These are phyloP conservation scores for Tuber magnatum DNA, from an alignment of 495 filamentous ascomycete genomes.

Conservation along the genomic window DNA sequence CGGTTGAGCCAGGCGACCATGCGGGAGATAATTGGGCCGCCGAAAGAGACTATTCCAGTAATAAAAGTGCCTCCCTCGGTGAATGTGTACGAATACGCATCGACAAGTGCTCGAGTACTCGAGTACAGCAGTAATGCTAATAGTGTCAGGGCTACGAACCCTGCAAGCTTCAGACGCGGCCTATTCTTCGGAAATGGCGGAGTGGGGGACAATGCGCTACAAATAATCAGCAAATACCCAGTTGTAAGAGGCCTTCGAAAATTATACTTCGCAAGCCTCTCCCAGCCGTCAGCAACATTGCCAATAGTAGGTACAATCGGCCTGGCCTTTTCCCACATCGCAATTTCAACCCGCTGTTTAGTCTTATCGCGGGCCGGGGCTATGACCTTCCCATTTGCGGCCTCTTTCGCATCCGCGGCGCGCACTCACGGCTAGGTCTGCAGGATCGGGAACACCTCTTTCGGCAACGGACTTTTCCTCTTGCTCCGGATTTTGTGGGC, in stretches of 20 bases:
- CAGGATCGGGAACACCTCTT: slow-evolving; percentile 48
- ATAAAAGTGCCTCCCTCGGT: slow-evolving; percentile 58
- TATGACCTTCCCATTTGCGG: slow-evolving; percentile 47
- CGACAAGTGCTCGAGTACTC: no score
- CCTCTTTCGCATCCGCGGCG: slow-evolving; percentile 55
- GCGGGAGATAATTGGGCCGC: slow-evolving; percentile 61
- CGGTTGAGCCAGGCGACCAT: slow-evolving; percentile 57
- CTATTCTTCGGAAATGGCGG: slow-evolving; percentile 62
- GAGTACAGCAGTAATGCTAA: slow-evolving; percentile 50
- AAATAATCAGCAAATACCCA: neutral
- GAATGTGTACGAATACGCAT: slow-evolving; percentile 63
- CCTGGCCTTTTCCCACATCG: slow-evolving; percentile 67
- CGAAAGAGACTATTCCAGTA: slow-evolving; percentile 66
- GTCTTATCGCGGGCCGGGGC: slow-evolving; percentile 64
- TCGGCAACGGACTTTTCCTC: no score
- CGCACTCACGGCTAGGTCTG: slow-evolving; percentile 49
- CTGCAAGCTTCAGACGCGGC: slow-evolving; percentile 57
- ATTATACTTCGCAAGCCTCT: slow-evolving; percentile 63
- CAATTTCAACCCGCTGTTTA: slow-evolving; percentile 71
- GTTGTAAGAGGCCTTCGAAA: neutral
- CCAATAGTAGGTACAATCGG: slow-evolving; percentile 69
- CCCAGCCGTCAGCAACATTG: slow-evolving; percentile 70
- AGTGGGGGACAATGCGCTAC: slow-evolving; percentile 66
- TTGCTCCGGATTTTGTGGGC: no score
- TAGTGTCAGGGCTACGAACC: slow-evolving; percentile 53